Conservation (phyloP, 2,329 filamentous ascomycete genomes). For the Fusarium caatingaense region DNA sequence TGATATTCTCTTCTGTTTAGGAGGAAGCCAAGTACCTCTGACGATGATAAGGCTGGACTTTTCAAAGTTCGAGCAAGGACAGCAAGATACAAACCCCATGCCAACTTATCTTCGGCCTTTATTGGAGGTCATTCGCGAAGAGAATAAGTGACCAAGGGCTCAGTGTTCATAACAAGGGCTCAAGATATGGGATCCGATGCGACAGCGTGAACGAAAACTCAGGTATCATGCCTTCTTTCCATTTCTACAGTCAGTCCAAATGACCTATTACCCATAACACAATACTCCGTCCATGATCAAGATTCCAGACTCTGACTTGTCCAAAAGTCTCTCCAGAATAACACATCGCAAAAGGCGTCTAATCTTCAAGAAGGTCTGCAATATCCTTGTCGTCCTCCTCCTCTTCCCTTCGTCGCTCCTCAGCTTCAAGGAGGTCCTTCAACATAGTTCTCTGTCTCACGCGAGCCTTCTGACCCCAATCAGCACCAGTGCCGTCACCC, state of each 20-base stretch:
- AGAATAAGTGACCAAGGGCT: neutral
- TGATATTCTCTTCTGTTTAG: neutral
- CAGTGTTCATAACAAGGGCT: neutral
- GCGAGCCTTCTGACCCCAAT: constrained; percentile 78
- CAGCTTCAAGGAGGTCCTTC: constrained; percentile 72
- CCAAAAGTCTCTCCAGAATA: neutral
- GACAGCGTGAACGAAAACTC: neutral
- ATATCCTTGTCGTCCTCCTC: constrained; percentile 81
- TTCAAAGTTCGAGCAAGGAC: neutral
- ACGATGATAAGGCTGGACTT: neutral
- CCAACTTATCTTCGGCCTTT: neutral
- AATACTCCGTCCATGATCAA: constrained; percentile 5
- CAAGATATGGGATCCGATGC: neutral
- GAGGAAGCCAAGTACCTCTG: neutral
- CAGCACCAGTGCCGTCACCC: constrained; percentile 60
- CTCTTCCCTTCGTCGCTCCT: constrained; percentile 68
- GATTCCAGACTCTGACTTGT: constrained; percentile 5
- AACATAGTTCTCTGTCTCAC: constrained; percentile 75
- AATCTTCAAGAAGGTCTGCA: constrained; percentile 74
- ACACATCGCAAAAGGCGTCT: constrained; percentile 16
- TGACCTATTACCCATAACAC: constrained; percentile 2
- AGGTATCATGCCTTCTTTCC: neutral
- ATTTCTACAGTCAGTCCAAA: neutral
- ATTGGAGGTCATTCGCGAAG: neutral
- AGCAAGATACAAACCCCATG: neutral